Conservation (phyloP, 257 asterid species). For the Euphrasia confusa region DNA sequence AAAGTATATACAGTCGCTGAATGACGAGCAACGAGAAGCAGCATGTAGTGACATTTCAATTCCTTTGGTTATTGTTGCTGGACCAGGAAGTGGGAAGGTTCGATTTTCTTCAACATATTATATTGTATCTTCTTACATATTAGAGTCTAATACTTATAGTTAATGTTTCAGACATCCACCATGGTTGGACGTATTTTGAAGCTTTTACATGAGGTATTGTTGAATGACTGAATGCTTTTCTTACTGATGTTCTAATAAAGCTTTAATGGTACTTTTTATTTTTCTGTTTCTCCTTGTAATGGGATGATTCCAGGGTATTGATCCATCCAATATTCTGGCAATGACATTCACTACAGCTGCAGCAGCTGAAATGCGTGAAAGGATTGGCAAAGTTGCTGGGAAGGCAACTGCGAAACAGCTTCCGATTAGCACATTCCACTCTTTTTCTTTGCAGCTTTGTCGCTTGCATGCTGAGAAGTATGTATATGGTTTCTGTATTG, state of each 20-base stretch:
- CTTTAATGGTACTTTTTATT: conserved; percentile 20
- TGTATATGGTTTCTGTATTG: conserved; percentile 26
- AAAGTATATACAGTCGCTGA: conserved; percentile 60
- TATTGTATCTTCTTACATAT: conserved; percentile 21
- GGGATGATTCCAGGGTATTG: conserved; percentile 58
- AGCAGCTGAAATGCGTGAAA: conserved; percentile 95
- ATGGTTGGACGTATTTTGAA: conserved; percentile 94
- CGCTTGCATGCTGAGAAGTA: conserved; percentile 95
- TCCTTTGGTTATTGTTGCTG: conserved; percentile 93
- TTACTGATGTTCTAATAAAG: conserved; percentile 13
- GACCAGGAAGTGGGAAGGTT: conserved; percentile 99
- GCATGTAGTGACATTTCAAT: conserved; percentile 80
- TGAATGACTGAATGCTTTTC: neutral
- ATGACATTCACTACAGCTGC: conserved; percentile 98
- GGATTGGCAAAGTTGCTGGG: conserved; percentile 86
- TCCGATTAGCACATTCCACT: conserved; percentile 91
- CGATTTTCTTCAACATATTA: conserved; percentile 21
- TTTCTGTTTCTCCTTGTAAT: conserved; percentile 14
- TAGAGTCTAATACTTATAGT: conserved; percentile 28
- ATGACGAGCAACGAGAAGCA: conserved; percentile 89
- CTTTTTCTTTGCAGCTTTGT: conserved; percentile 92
- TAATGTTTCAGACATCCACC: conserved; percentile 80
- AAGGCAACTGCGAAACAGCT: conserved; percentile 86
- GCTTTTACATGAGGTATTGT: conserved; percentile 68
- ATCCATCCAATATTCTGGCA: conserved; percentile 81